phyloP scores from a whole-genome alignment of 169 alveolate species.

The Eimeria brunetti region DNA sequence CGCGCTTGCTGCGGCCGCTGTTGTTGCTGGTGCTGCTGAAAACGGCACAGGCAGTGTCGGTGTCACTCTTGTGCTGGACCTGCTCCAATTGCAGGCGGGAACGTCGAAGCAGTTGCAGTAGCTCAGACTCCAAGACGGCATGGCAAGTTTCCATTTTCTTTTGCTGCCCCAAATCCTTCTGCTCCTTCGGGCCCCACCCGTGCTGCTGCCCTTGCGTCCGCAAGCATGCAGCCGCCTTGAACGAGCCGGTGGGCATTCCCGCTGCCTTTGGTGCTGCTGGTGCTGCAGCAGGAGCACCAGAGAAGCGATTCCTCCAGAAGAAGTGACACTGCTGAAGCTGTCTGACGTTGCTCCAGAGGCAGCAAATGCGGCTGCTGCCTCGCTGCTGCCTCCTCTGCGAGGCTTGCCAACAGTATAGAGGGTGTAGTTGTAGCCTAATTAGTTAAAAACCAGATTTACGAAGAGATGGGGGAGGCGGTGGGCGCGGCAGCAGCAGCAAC shows the following conservation, averaged over 20 bases:
- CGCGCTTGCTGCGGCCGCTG: neutral
- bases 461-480: neutral
- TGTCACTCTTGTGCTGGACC: neutral
- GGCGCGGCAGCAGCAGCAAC: conserved; percentile 36
- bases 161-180: neutral
- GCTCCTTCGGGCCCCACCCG: conserved; percentile 11
- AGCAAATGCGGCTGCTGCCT: conserved; percentile 6
- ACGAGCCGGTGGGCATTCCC: neutral
- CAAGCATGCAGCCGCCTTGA: neutral
- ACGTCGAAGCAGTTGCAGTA: conserved; percentile 7
- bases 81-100: conserved; percentile 9
- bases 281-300: neutral
- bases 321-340: neutral
- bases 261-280: neutral
- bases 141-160: neutral
- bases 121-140: neutral
- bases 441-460: neutral
- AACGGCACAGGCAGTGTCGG: neutral
- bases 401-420: neutral
- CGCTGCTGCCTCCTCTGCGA: conserved; percentile 2
- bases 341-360: neutral
- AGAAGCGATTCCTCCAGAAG: neutral
- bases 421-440: neutral
- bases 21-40: neutral
- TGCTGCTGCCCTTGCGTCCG: neutral